These are phyloP conservation scores for Irpex sp. DNA, from an alignment of 1,284 basidiomycete species.

Conservation along the genomic window DNA sequence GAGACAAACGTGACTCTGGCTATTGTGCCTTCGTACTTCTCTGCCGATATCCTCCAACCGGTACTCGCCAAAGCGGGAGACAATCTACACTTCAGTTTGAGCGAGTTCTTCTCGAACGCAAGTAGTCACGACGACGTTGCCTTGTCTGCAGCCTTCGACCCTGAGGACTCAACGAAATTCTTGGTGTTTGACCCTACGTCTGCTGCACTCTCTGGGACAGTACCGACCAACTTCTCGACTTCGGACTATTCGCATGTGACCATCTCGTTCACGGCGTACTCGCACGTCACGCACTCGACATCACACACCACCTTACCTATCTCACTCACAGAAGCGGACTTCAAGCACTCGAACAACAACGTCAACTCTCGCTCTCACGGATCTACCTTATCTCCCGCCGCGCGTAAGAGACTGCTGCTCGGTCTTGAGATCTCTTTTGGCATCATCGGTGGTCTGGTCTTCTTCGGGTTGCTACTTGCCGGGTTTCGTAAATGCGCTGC, in stretches of 20 bases:
- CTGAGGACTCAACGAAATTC: slow-evolving; percentile 40
- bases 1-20: slow-evolving; percentile 58
- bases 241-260: slow-evolving; percentile 33
- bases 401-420: slow-evolving; percentile 47
- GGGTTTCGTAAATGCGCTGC: slow-evolving; percentile 48
- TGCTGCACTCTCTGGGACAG: slow-evolving; percentile 47
- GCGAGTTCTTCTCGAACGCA: slow-evolving; percentile 49
- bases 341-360: slow-evolving; percentile 25
- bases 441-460: slow-evolving; percentile 53
- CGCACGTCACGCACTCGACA: slow-evolving; percentile 61
- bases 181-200: slow-evolving; percentile 45
- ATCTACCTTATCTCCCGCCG: slow-evolving; percentile 33
- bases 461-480: slow-evolving; percentile 53
- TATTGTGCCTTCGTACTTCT: slow-evolving; percentile 70
- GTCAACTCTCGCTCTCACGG: slow-evolving; percentile 17
- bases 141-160: slow-evolving; percentile 50
- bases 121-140: slow-evolving; percentile 38
- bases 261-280: slow-evolving; percentile 64
- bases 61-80: slow-evolving; percentile 45
- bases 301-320: slow-evolving; percentile 63
- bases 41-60: slow-evolving; percentile 49
- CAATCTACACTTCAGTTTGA: slow-evolving; percentile 46
- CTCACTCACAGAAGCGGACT: slow-evolving; percentile 38
- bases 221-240: slow-evolving; percentile 38
- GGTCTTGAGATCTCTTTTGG: slow-evolving; percentile 63